Evolutionary conservation across 2,329 filamentous ascomycete species (phyloP).

Genomic region (Septoria petroselini): DNA sequence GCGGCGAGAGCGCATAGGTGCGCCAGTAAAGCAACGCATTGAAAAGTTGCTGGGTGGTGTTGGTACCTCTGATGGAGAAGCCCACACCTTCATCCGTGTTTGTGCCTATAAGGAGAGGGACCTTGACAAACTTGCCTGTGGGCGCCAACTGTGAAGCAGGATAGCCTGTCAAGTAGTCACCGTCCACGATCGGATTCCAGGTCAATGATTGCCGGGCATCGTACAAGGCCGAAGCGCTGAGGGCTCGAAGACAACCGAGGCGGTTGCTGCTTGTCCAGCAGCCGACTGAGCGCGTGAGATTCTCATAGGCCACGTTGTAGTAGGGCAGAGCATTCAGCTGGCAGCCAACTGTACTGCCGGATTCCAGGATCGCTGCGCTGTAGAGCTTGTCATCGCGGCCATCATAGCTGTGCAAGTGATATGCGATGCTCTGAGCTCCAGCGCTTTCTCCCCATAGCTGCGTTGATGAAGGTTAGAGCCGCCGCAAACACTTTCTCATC

Average conservation of each 20-base stretch:
- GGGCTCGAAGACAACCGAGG: background rate
- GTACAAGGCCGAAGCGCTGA: no score
- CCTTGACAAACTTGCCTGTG: conserved; percentile 37
- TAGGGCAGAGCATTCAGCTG: conserved; percentile 28
- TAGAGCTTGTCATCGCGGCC: conserved; percentile 38
- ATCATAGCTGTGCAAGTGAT: conserved; percentile 41
- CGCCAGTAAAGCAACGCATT: conserved; percentile 45
- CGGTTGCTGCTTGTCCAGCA: conserved; percentile 1
- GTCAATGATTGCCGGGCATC: background rate
- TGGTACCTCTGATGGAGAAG: conserved; percentile 42
- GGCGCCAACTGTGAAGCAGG: conserved; percentile 39
- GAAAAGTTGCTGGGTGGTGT: conserved; percentile 48
- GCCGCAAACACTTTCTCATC: no score
- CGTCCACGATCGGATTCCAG: conserved; percentile 42
- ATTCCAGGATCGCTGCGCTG: conserved; percentile 47
- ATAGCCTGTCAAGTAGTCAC: conserved; percentile 49
- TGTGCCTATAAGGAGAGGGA: conserved; percentile 50
- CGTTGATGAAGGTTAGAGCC: no score
- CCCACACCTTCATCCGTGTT: conserved; percentile 51
- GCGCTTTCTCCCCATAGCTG: conserved; percentile 6
- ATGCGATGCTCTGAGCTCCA: conserved; percentile 27
- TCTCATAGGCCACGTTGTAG: background rate
- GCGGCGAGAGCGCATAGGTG: conserved; percentile 48
- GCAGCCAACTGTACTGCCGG: conserved; percentile 39
- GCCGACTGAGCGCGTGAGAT: conserved; percentile 1